Base-by-base conservation (phyloP, 1,284 basidiomycete species). In the Trichosporon inkin region DNA sequence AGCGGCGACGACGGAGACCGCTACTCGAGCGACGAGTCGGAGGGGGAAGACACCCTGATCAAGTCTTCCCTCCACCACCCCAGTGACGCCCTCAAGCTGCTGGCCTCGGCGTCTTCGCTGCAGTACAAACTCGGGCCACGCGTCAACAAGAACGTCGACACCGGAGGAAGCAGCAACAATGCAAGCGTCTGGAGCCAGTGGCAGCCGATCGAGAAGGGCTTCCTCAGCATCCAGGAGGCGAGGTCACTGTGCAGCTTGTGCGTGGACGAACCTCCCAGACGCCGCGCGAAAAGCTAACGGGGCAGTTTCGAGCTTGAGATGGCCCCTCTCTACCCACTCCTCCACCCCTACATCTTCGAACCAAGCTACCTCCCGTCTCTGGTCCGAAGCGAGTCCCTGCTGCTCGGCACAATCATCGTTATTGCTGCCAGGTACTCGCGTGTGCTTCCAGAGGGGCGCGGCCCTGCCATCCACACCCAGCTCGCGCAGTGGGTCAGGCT, bases 311-410 rank as follows among this genome's bases (percentile, higher is more conserved):
- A 63, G 52, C 38, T 57, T 3, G 44, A 60, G 34, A 63, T 63
- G 62, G 62, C 62, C 0, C 58, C 62, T 2, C 62, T 63, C 22
- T 63, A 60, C 14, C 58, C 62, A 1, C 53, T 63, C 3, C 44
- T 63, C 13, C 58, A 60, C 20, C 53, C 56, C 4, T 47, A 22
- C 17, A 17, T 63, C 1, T 63, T 60, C 20, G 55, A 60, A n/a
- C 44, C 58, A 2, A 22, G 44, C 10, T 60, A 63, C 49, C 55
- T 60, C 20, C 52, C 57, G 10, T 58, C 58, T 2, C 56, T 63
- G 3, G 56, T 63, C 16, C 38, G 47, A 16, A 20, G 34, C 13
- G 62, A 63, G 35, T 52, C 55, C 0, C 39, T 63, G 11, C 53
- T 63, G 16, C 62, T 63, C 6, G 62, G 55, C 10, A 52, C 53